Evolutionary conservation across 257 asterid genomes (phyloP).

Genomic region (Solanum ossicruentum): DNA sequence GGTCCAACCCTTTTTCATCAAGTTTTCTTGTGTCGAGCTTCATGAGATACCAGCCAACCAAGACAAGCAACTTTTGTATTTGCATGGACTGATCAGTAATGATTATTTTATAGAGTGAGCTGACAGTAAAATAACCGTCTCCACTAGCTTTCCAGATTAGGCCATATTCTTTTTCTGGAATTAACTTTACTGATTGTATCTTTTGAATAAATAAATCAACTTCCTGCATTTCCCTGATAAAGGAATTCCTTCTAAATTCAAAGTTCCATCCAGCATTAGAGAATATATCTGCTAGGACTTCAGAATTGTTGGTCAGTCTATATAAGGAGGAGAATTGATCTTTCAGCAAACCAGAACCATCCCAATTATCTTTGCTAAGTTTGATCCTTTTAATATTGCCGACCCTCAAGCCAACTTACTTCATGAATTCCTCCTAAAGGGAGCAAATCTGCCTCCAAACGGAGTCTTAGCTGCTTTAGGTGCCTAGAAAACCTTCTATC

Average conservation of each 20-base stretch:
- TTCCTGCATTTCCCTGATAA: background rate
- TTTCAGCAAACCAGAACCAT: background rate
- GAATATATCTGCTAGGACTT: too few species aligned
- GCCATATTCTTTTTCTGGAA: background rate
- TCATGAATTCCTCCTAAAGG: background rate
- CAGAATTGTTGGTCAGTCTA: too few species aligned
- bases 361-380: background rate
- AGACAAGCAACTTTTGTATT: too few species aligned
- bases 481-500: background rate
- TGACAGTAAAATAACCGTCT: background rate
- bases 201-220: background rate
- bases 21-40: too few species aligned
- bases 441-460: background rate
- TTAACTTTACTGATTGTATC: background rate
- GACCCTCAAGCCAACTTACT: background rate
- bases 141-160: background rate
- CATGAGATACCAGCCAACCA: too few species aligned
- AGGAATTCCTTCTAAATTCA: too few species aligned
- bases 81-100: too few species aligned
- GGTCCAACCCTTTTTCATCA: too few species aligned
- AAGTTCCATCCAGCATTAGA: too few species aligned
- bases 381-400: background rate
- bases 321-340: too few species aligned
- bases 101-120: background rate
- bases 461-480: background rate